A percentile compares a stretch with the other conserved stretches of the same genome.
These are phyloP conservation scores for Magnusiomyces paraingens DNA, from an alignment of 1,139 yeast genomes.

Conservation along the genomic window DNA sequence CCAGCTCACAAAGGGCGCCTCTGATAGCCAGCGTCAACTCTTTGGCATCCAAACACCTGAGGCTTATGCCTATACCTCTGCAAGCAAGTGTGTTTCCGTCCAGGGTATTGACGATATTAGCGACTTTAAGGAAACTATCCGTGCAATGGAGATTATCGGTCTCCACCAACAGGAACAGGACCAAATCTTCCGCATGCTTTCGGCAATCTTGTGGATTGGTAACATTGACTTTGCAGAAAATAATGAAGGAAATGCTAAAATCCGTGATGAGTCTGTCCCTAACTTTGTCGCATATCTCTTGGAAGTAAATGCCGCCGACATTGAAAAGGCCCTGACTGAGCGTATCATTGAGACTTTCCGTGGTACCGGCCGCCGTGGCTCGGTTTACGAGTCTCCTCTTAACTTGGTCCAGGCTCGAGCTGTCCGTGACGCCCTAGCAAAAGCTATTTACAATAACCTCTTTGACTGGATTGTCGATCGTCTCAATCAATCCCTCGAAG, in stretches of 20 bases:
- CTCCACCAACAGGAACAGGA: constrained; percentile 78
- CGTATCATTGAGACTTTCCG: constrained; percentile 78
- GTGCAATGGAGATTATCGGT: constrained; percentile 87
- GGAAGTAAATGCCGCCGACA: constrained; percentile 65
- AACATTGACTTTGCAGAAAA: constrained; percentile 82
- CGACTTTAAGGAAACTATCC: constrained; percentile 73
- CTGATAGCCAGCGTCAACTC: constrained; percentile 71
- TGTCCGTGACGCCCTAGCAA: constrained; percentile 91
- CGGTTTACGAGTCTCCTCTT: constrained; percentile 89
- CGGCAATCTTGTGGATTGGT: constrained; percentile 91
- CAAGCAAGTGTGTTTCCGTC: constrained; percentile 78
- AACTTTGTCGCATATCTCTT: constrained; percentile 88
- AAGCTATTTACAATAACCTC: constrained; percentile 84
- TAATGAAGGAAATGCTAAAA: constrained; percentile 69
- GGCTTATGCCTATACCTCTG: constrained; percentile 81
- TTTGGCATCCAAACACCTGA: constrained; percentile 94
- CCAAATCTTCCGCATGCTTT: constrained; percentile 74
- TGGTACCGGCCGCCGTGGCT: constrained; percentile 73
- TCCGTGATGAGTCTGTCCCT: constrained; percentile 82
- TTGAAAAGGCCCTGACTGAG: constrained; percentile 66
- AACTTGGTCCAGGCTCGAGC: constrained; percentile 91
- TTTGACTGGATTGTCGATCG: constrained; percentile 98
- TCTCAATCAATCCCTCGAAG: constrained; percentile 66
- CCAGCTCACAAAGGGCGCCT: constrained; percentile 89
- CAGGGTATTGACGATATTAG: constrained; percentile 76